Percentiles rank a stretch among this genome's conserved stretches.
Conservation (phyloP, 441 rosid genomes). For the Gossypium trilobum region DNA sequence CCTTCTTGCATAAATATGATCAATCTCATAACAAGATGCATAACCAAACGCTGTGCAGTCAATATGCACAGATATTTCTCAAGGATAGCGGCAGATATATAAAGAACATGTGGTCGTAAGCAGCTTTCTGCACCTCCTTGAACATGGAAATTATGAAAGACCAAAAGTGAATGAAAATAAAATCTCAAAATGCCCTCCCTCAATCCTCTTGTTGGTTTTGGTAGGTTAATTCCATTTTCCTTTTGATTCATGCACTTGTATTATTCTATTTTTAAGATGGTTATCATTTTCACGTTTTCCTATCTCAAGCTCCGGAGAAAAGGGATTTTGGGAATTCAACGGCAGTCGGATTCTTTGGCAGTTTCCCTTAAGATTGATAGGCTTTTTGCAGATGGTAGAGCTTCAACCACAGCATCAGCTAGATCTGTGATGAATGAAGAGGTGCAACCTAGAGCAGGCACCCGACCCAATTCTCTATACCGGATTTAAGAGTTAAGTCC, state of each 20-base stretch:
- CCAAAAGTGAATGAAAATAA: background rate
- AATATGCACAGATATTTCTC: too few relatives aligned
- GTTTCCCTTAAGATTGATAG: conserved; percentile 25
- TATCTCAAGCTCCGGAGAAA: too few relatives aligned
- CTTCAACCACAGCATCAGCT: conserved; percentile 89
- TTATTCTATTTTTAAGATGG: too few relatives aligned
- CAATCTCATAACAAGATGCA: background rate
- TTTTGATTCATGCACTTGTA: too few relatives aligned
- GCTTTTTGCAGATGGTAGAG: conserved; percentile 65
- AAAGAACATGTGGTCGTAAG: background rate
- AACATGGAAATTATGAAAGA: background rate
- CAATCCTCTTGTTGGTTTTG: background rate
- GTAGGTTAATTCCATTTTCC: background rate
- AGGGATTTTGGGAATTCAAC: too few relatives aligned
- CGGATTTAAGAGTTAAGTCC: conserved; percentile 78
- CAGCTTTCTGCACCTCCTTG: background rate
- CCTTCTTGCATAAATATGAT: background rate
- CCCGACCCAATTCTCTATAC: conserved; percentile 85
- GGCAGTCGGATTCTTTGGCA: conserved; percentile 31
- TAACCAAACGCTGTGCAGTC: background rate
- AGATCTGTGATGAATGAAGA: conserved; percentile 74
- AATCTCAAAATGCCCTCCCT: background rate
- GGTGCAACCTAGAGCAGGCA: conserved; percentile 76
- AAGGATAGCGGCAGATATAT: background rate
- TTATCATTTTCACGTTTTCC: too few relatives aligned